Evolutionary conservation across 2,329 filamentous ascomycete genomes (phyloP).

Genomic region (Alternaria angustiovoidea): DNA sequence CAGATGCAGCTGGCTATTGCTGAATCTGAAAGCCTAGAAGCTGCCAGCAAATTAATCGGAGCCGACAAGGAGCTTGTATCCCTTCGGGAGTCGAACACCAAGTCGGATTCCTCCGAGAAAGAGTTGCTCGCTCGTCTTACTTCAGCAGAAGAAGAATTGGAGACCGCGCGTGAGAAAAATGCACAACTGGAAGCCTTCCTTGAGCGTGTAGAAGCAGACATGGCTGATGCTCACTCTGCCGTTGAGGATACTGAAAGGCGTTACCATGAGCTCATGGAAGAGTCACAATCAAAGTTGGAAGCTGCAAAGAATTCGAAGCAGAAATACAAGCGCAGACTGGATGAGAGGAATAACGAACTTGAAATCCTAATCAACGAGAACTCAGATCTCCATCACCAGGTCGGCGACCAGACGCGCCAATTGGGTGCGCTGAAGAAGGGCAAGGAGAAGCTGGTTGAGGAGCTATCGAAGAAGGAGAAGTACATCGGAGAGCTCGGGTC

Average conservation of each 20-base stretch:
- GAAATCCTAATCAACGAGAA: conserved; percentile 40
- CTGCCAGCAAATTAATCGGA: conserved; percentile 23
- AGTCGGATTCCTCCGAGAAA: conserved; percentile 42
- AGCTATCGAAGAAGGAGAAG: conserved; percentile 39
- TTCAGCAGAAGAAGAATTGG: conserved; percentile 44
- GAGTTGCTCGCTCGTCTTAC: conserved; percentile 37
- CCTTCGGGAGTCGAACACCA: conserved; percentile 36
- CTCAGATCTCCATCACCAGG: conserved; percentile 35
- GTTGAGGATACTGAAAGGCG: conserved; percentile 42
- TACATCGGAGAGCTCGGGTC: conserved; percentile 36
- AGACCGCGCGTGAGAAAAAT: conserved; percentile 40
- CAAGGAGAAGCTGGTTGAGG: conserved; percentile 32
- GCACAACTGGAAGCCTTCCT: conserved; percentile 43
- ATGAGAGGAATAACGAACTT: conserved; percentile 39
- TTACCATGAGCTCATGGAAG: conserved; percentile 36
- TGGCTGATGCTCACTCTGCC: conserved; percentile 40
- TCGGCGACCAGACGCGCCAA: conserved; percentile 37
- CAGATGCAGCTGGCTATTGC: conserved; percentile 33
- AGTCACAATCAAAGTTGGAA: conserved; percentile 42
- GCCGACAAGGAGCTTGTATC: conserved; percentile 39
- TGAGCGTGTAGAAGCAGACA: conserved; percentile 41
- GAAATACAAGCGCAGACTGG: conserved; percentile 44
- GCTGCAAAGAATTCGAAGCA: conserved; percentile 36
- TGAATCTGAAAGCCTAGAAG: conserved; percentile 33
- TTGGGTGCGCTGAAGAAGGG: conserved; percentile 31